Evolutionary conservation across 768 basidiomycete genomes (phyloP).

Genomic region (Pleurotus tuoliensis): DNA sequence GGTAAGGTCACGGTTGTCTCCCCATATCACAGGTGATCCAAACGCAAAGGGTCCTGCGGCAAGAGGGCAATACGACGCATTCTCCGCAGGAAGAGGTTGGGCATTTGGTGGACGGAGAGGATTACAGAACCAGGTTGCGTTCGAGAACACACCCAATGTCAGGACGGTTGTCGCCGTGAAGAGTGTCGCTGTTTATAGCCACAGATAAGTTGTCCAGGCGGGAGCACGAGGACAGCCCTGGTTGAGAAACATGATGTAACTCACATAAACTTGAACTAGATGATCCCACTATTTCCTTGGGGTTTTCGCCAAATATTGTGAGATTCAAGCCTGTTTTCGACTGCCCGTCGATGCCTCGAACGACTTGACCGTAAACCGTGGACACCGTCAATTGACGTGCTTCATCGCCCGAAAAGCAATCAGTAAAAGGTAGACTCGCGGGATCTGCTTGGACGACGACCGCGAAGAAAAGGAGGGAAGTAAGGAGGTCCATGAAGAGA

Average conservation of each 20-base stretch:
- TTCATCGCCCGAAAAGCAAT: slow-evolving; percentile 60
- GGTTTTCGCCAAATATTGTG: slow-evolving; percentile 64
- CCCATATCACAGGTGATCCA: slow-evolving; percentile 67
- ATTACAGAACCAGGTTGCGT: slow-evolving; percentile 72
- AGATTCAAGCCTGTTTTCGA: slow-evolving; percentile 57
- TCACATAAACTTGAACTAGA: slow-evolving; percentile 66
- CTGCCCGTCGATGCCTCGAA: slow-evolving; percentile 31
- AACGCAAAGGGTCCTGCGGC: slow-evolving; percentile 78
- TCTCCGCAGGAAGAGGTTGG: slow-evolving; percentile 42
- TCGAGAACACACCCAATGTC: slow-evolving; percentile 69
- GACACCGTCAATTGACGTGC: slow-evolving; percentile 61
- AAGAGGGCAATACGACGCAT: slow-evolving; percentile 70
- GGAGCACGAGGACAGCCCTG: neutral
- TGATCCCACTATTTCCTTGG: slow-evolving; percentile 55
- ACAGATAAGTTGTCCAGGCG: neutral
- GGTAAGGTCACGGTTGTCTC: slow-evolving; percentile 65
- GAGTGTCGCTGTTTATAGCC: slow-evolving; percentile 60
- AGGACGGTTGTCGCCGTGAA: slow-evolving; percentile 81
- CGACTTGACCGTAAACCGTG: slow-evolving; percentile 70
- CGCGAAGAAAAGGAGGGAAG: slow-evolving; percentile 21
- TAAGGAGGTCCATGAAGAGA: slow-evolving; percentile 9
- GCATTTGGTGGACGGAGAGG: slow-evolving; percentile 78
- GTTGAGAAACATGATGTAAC: slow-evolving; percentile 20
- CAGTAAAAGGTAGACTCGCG: slow-evolving; percentile 56
- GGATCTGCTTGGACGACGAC: slow-evolving; percentile 44